Evolutionary conservation across 768 basidiomycete species (phyloP), one percentile per base, ranked within the genome.

Genomic region (Antrodiella citrinella): DNA sequence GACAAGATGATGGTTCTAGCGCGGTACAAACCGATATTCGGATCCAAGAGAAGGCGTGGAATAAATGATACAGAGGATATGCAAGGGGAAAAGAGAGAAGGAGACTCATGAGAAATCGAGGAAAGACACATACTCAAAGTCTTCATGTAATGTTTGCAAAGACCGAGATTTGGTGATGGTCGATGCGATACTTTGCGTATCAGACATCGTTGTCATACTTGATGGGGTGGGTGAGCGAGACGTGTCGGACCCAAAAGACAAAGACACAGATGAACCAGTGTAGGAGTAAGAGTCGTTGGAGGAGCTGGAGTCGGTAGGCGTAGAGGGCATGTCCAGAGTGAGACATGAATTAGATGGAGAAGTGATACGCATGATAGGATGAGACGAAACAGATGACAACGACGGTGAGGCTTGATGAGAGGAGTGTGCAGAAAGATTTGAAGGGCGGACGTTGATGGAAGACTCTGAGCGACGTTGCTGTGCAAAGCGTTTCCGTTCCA

Each of bases 71-170:
- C 30, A 35, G 15, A 7, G 15, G 30, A 35, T 35, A n/a, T n/a
- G n/a, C n/a, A 7, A 35, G 15, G 30, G 15, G 15, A 49, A 49
- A 21, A 48, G 51, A 4, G 24, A 9, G 26, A 52, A 44, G 24
- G 41, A 50, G 15, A 49, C 12, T 26, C 10, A 57, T 18, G 44
- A 51, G 26, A 61, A 50, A 38, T 62, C 61, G 50, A 62, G 49
- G 48, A 62, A 62, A 46, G 61, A 62, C 26, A 60, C 61, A 48
- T 59, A 60, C 59, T 57, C 59, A 26, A 43, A 46, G 39, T 58
- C 54, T 48, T 62, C 61, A 24, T 57, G 51, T 15, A 62, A 54
- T 45, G 61, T 59, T 40, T 51, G 56, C 40, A 55, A 44, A 5
- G 59, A 56, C 11, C 43, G 52, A 15, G 30, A 15, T 35, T 35